A percentile compares a stretch with the other conserved stretches of the same genome.
Evolutionary conservation across 257 asterid genomes (phyloP).

Genomic region (Echium plantagineum): DNA sequence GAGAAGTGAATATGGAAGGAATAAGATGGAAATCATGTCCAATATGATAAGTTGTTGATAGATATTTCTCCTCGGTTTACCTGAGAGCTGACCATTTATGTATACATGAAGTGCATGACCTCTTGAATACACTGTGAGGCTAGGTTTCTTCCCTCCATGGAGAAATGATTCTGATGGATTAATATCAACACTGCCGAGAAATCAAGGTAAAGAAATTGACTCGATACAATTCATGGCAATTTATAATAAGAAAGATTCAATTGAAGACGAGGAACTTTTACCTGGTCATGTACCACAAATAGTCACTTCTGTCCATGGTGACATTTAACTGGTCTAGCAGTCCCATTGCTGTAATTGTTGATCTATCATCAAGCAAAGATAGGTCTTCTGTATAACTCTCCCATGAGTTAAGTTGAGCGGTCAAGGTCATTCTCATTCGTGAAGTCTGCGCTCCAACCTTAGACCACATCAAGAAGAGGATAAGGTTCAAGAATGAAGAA

Average conservation of each 20-base stretch:
- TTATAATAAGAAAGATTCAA: no score
- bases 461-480: neutral
- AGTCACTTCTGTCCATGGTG: slow-evolving; percentile 59
- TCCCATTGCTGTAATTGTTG: slow-evolving; percentile 31
- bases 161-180: slow-evolving; percentile 47
- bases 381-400: slow-evolving; percentile 43
- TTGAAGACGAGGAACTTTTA: slow-evolving; percentile 7
- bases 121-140: slow-evolving; percentile 35
- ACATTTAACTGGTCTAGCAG: slow-evolving; percentile 52
- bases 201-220: neutral
- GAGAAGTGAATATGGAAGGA: neutral
- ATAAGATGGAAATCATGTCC: neutral
- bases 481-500: neutral
- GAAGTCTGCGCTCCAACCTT: slow-evolving; percentile 45
- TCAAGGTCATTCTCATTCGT: slow-evolving; percentile 24
- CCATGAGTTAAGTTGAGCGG: slow-evolving; percentile 39
- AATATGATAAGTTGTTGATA: neutral
- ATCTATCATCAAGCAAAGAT: slow-evolving; percentile 24
- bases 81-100: slow-evolving; percentile 40
- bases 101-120: slow-evolving; percentile 54
- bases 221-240: neutral
- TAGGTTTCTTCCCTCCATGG: slow-evolving; percentile 32
- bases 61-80: slow-evolving; percentile 9
- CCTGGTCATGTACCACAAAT: slow-evolving; percentile 66
- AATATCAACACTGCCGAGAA: slow-evolving; percentile 33